Percentiles rank a stretch among this genome's conserved stretches.
These are phyloP conservation scores for Zygosaccharomyces lentus DNA, from an alignment of 805 yeast species.

Conservation along the genomic window DNA sequence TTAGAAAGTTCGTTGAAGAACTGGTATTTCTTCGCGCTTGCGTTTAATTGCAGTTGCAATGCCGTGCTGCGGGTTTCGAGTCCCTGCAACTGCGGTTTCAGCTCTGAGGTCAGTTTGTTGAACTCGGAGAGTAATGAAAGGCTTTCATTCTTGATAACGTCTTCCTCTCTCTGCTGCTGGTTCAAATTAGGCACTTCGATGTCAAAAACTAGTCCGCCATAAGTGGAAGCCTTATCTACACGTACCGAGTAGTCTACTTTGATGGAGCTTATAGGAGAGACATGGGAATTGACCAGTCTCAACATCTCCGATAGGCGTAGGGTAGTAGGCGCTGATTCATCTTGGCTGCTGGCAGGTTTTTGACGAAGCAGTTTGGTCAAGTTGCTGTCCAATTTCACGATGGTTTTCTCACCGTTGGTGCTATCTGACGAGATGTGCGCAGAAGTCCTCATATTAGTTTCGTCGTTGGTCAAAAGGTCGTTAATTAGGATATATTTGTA, in stretches of 20 bases:
- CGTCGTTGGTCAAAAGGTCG: conserved; percentile 41
- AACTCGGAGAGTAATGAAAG: conserved; percentile 26
- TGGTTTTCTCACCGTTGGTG: conserved; percentile 47
- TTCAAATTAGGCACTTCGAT: conserved; percentile 51
- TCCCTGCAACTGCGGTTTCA: conserved; percentile 40
- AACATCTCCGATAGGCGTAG: conserved; percentile 49
- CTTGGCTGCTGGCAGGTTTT: conserved; percentile 2
- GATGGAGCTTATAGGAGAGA: conserved; percentile 76
- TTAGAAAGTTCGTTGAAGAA: conserved; percentile 71
- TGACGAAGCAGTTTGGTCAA: conserved; percentile 40
- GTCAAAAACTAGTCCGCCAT: conserved; percentile 79
- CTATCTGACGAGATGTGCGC: conserved; percentile 14
- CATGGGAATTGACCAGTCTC: conserved; percentile 45
- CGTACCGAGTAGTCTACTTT: conserved; percentile 67
- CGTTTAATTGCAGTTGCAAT: conserved; percentile 48
- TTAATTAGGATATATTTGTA: conserved; percentile 78
- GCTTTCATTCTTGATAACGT: conserved; percentile 31
- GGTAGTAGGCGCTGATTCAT: conserved; percentile 11
- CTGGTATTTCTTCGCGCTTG: conserved; percentile 59
- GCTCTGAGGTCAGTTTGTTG: conserved; percentile 29
- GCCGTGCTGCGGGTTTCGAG: conserved; percentile 43
- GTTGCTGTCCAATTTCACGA: conserved; percentile 48
- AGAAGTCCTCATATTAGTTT: conserved; percentile 12
- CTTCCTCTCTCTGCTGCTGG: conserved; percentile 30
- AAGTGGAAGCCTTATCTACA: conserved; percentile 70